These are phyloP conservation scores for Nitzschia inconspicua DNA, from an alignment of 108 stramenopile genomes.

Conservation along the genomic window DNA sequence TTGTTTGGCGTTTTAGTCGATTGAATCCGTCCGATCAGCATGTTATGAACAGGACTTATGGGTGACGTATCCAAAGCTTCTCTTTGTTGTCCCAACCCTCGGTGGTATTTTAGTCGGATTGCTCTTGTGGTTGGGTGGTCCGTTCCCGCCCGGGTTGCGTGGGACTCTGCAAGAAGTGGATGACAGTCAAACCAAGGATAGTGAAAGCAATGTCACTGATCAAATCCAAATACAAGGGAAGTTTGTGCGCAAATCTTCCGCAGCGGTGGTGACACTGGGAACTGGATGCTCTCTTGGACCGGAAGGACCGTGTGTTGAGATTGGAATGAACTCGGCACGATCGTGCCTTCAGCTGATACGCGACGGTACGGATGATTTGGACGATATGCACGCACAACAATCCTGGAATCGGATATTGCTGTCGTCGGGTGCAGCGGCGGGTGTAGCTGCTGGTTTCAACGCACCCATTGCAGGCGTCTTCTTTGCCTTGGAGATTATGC, in stretches of 20 bases:
- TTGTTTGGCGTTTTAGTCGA: too few species aligned
- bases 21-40: too few species aligned
- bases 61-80: too few species aligned
- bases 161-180: conserved; percentile 72
- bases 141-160: conserved; percentile 63
- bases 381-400: conserved; percentile 6
- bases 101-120: conserved; percentile 62
- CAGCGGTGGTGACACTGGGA: conserved; percentile 83
- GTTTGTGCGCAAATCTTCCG: conserved; percentile 65
- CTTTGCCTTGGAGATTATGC: conserved; percentile 88
- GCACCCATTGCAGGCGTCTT: conserved; percentile 93
- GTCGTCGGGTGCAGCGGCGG: conserved; percentile 88
- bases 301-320: conserved; percentile 88
- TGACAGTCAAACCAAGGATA: conserved; percentile 11
- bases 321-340: conserved; percentile 69
- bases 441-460: conserved; percentile 92
- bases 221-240: conserved; percentile 30
- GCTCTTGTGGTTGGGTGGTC: conserved; percentile 40
- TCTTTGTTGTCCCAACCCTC: conserved; percentile 49
- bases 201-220: conserved; percentile 9
- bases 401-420: conserved; percentile 62
- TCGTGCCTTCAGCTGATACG: conserved; percentile 35
- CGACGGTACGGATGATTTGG: conserved; percentile 1
- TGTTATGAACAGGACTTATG: too few species aligned
- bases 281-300: conserved; percentile 88